Evolutionary conservation across 495 filamentous ascomycete species (phyloP).

Genomic region (Lasiosphaeris hirsuta): DNA sequence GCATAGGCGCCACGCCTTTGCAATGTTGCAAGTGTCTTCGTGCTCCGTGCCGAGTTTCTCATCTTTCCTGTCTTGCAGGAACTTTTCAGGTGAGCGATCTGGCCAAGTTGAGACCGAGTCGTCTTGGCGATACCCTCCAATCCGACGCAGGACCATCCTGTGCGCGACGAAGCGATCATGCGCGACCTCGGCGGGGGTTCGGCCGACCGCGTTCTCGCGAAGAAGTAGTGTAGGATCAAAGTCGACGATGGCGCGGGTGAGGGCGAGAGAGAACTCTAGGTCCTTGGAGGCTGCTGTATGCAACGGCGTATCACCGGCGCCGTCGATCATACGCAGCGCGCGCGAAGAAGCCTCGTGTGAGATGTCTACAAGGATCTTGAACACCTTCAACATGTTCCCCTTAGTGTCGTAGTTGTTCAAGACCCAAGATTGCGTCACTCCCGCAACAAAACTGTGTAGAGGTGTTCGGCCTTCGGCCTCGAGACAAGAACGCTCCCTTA

Average conservation of each 20-base stretch:
- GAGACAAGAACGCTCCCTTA: slow-evolving; percentile 38
- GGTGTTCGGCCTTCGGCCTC: slow-evolving; percentile 34
- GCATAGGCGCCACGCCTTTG: slow-evolving; percentile 31
- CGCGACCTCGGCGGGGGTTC: slow-evolving; percentile 64
- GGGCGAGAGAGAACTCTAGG: slow-evolving; percentile 27
- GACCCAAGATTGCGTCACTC: neutral
- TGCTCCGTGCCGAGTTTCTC: neutral
- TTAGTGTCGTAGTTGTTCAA: slow-evolving; percentile 5
- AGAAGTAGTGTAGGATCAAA: slow-evolving; percentile 55
- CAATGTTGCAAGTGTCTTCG: slow-evolving; percentile 16
- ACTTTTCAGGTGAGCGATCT: neutral
- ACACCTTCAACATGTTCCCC: slow-evolving; percentile 22
- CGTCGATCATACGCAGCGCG: slow-evolving; percentile 61
- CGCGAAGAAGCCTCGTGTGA: slow-evolving; percentile 36
- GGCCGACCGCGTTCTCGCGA: slow-evolving; percentile 68
- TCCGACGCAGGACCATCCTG: neutral
- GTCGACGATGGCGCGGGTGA: slow-evolving; percentile 50
- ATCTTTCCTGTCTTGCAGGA: slow-evolving; percentile 3
- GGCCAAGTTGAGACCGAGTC: neutral
- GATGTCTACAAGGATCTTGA: slow-evolving; percentile 48
- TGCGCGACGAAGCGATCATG: slow-evolving; percentile 47
- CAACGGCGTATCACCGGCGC: slow-evolving; percentile 62
- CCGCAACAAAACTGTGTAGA: slow-evolving; percentile 35
- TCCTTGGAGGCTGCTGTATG: slow-evolving; percentile 51
- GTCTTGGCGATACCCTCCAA: neutral